A percentile compares a stretch with the other conserved stretches of the same genome.
Conservation (phyloP, 164 flowering plant species). For the Vitis vinifera region DNA sequence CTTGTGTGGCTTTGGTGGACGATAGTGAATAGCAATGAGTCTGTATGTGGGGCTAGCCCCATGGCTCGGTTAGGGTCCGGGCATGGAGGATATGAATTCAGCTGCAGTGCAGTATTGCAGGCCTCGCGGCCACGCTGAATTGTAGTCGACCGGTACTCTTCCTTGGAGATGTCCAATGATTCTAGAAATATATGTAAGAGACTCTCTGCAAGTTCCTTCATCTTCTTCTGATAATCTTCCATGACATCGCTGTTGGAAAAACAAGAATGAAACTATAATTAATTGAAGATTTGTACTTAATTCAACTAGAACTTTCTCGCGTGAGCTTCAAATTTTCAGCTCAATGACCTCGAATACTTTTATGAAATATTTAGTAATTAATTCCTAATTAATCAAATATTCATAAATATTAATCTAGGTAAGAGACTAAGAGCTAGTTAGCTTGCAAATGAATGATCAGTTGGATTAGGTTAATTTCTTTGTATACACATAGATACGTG, state of each 20-base stretch:
- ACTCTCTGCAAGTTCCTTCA: slow-evolving; percentile 37
- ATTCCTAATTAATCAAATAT: too few relatives aligned
- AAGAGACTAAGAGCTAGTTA: too few relatives aligned
- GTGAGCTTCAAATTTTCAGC: neutral
- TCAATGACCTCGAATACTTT: too few relatives aligned
- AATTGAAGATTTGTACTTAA: neutral
- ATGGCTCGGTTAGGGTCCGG: slow-evolving; percentile 58
- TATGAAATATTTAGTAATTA: too few relatives aligned
- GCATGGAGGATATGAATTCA: slow-evolving; percentile 62
- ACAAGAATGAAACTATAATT: slow-evolving; percentile 7
- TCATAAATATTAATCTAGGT: too few relatives aligned
- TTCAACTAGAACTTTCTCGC: neutral
- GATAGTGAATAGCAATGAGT: slow-evolving; percentile 56
- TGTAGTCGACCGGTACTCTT: slow-evolving; percentile 15
- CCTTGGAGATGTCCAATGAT: slow-evolving; percentile 25
- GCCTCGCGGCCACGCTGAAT: neutral
- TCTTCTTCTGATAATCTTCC: slow-evolving; percentile 45
- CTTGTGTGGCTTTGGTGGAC: slow-evolving; percentile 36
- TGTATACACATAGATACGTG: slow-evolving; percentile 3
- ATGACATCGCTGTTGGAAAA: slow-evolving; percentile 38
- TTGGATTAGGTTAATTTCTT: neutral
- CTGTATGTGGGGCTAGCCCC: slow-evolving; percentile 74
- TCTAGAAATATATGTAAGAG: slow-evolving; percentile 32
- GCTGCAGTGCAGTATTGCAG: slow-evolving; percentile 38
- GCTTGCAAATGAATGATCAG: too few relatives aligned